These are phyloP conservation scores for Thermothielavioides terrestris DNA, from an alignment of 495 filamentous ascomycete species.

Conservation along the genomic window DNA sequence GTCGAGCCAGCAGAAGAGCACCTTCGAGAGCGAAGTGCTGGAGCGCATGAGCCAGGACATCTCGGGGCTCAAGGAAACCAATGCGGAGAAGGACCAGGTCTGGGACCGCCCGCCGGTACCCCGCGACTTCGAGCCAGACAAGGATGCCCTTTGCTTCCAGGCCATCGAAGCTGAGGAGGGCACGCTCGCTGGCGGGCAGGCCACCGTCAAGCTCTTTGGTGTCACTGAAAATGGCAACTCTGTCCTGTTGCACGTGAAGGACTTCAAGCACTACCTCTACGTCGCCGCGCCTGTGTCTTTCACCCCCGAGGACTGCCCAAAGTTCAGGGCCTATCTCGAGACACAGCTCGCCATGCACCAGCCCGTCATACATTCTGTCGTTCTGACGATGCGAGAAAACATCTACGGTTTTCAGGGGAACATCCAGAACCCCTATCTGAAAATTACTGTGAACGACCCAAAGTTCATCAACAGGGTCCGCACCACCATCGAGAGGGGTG, in stretches of 20 bases:
- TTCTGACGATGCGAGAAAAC: constrained; percentile 75
- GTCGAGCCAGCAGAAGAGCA: constrained; percentile 80
- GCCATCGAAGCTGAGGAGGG: constrained; percentile 95
- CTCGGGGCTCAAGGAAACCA: constrained; percentile 67
- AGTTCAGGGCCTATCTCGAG: constrained; percentile 71
- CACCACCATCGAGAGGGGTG: constrained; percentile 58
- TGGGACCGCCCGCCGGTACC: constrained; percentile 76
- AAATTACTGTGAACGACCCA: constrained; percentile 83
- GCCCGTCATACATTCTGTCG: constrained; percentile 54
- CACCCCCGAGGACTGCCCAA: constrained; percentile 60
- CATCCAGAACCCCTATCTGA: constrained; percentile 81
- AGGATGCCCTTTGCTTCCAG: constrained; percentile 75
- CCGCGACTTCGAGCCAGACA: constrained; percentile 56
- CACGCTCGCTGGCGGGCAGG: constrained; percentile 57
- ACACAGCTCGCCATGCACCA: constrained; percentile 55
- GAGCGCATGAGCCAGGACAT: constrained; percentile 95
- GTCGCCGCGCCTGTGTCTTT: constrained; percentile 82
- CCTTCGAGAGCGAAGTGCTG: constrained; percentile 87
- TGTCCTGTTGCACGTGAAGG: constrained; percentile 87
- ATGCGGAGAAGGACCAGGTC: constrained; percentile 86
- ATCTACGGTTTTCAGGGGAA: constrained; percentile 91
- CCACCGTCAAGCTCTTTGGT: constrained; percentile 82
- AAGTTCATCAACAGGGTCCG: constrained; percentile 69
- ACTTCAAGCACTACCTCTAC: constrained; percentile 94
- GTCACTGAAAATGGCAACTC: constrained; percentile 96